Evolutionary conservation across 2,329 filamentous ascomycete species (phyloP).

Genomic region (Lojkania enalia): DNA sequence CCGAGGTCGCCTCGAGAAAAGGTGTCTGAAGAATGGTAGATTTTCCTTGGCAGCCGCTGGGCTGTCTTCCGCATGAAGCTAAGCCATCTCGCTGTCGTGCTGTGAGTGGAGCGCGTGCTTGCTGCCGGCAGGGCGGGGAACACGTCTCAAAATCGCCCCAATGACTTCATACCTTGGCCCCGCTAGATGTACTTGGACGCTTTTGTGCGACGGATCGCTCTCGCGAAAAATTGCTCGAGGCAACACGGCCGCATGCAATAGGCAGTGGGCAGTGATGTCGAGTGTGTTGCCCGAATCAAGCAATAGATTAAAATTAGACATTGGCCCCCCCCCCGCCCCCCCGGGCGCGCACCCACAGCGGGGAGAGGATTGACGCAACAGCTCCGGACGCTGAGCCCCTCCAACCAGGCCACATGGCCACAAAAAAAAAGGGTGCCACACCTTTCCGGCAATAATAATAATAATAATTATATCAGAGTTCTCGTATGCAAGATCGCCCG

Average conservation of each 20-base stretch:
- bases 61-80: slow-evolving; percentile 5
- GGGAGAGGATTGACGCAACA: slow-evolving; percentile 7
- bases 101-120: not conserved
- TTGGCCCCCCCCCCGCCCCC: not conserved
- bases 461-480: too few species aligned
- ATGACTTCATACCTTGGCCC: not conserved
- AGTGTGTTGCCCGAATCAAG: not conserved
- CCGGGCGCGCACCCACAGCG: not conserved
- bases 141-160: slow-evolving; percentile 3
- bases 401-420: slow-evolving; percentile 7
- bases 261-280: not conserved
- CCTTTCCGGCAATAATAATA: too few species aligned
- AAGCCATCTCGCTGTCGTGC: not conserved
- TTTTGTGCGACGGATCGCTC: not conserved
- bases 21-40: not conserved
- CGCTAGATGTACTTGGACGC: not conserved
- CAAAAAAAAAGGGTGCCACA: not conserved
- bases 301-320: slow-evolving; percentile 4
- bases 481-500: slow-evolving; percentile 1
- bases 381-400: not conserved
- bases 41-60: not conserved
- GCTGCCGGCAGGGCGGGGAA: not conserved
- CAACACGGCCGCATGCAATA: not conserved
- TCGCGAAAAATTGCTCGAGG: not conserved
- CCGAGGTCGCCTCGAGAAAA: slow-evolving; percentile 15